Base-by-base conservation (phyloP, 2,329 filamentous ascomycete species). In the Fusarium sambucinum region DNA sequence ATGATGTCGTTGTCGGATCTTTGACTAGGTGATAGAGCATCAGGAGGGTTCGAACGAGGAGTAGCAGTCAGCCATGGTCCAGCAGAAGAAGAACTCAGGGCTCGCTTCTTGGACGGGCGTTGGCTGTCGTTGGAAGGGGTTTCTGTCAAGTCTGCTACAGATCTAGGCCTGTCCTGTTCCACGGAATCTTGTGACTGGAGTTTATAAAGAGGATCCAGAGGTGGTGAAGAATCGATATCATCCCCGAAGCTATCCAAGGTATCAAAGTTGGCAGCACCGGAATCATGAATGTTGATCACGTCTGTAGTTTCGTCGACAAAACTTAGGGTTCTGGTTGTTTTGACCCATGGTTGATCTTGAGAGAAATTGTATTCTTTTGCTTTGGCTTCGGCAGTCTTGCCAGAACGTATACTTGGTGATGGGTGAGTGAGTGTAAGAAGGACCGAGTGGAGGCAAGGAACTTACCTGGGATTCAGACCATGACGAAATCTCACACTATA, bases 241-340 rank as follows among this genome's bases (percentile, higher is more conserved):
- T 45, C 44, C 14, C 42, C 51, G 25, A 57, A 51, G 30, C 56
- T 58, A 6, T 70, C 46, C n/a, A 64, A 29, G 5, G 58, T 59
- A 41, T 65, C 59, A 25, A 72, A 61, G 35, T 58, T 63, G 27
- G 58, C 68, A 5, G 56, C 60, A 13, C 58, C 59, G 10, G 67
- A 64, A 29, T 76, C 73, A 32, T 75, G 71, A 10, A 74, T 70
- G 33, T 73, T 74, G 50, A 75, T 71, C 14, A 76, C 65, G 16
- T 76, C 73, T 35, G 73, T 63, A 4, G 74, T 76, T 45, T 76
- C 74, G 37, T 76, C 73, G 10, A 76, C 64, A 21, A 76, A 76
- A 29, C 73, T 76, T 23, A 76, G 37, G 23, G 66, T 47, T 47
- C 72, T 59, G 38, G 63, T 74, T 25, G 71, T 73, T 44, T 68